Percentiles rank a stretch among this genome's conserved stretches.
These are phyloP conservation scores for Entomortierella parvispora DNA, from an alignment of 192 early-diverging fungal species.

Conservation along the genomic window DNA sequence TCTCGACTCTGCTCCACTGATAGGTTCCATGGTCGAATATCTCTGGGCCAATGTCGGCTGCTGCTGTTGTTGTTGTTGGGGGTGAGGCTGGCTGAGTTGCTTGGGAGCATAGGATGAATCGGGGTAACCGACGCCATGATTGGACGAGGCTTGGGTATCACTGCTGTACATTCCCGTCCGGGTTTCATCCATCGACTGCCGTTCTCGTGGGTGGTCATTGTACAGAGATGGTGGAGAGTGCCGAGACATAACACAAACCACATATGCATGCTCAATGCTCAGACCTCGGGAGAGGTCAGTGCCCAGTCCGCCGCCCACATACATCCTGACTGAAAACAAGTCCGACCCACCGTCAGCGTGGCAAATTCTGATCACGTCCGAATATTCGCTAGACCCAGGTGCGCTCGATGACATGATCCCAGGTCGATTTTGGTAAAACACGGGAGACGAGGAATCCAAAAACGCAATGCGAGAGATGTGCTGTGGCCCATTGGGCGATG, in stretches of 20 bases:
- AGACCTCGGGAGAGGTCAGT: constrained; percentile 56
- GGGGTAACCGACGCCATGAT: too few species aligned
- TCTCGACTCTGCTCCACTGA: neutral
- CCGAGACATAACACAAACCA: constrained; percentile 58
- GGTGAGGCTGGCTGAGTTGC: constrained; percentile 4
- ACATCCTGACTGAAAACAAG: constrained; percentile 58
- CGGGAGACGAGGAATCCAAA: constrained; percentile 32
- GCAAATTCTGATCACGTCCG: constrained; percentile 59
- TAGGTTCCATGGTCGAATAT: neutral
- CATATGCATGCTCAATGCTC: constrained; percentile 59
- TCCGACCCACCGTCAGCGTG: constrained; percentile 55
- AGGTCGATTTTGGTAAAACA: constrained; percentile 52
- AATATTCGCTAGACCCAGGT: constrained; percentile 55
- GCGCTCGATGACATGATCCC: constrained; percentile 50
- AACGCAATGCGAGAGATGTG: constrained; percentile 20
- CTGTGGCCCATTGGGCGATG: constrained; percentile 17
- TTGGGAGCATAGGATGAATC: constrained; percentile 9
- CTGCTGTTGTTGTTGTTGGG: constrained; percentile 3
- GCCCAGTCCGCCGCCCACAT: constrained; percentile 70
- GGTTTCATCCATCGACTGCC: constrained; percentile 22
- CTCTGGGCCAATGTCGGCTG: neutral
- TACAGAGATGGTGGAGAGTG: constrained; percentile 7
- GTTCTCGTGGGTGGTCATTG: constrained; percentile 17
- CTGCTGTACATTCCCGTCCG: constrained; percentile 3
- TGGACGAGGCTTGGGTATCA: constrained; percentile 7